Evolutionary conservation across 495 filamentous ascomycete species (phyloP).

Genomic region (Xylaria flabelliformis): DNA sequence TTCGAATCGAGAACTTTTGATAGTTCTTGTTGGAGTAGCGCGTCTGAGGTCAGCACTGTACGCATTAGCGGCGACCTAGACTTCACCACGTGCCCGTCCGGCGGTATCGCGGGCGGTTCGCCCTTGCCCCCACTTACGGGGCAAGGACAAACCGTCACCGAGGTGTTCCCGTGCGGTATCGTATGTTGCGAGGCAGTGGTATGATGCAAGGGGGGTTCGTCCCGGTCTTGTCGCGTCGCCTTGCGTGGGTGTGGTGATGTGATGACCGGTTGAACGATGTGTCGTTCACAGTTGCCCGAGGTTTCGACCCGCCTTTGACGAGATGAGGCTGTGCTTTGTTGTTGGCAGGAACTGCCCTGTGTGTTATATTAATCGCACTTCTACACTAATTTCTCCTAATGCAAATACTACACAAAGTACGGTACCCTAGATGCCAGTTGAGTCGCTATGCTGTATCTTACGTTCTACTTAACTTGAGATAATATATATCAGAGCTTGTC

Average conservation of each 20-base stretch:
- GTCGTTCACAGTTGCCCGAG: neutral
- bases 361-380: neutral
- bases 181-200: conserved; percentile 5
- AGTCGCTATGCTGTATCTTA: neutral
- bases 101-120: neutral
- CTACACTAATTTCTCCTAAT: neutral
- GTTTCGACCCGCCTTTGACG: neutral
- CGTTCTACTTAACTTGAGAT: neutral
- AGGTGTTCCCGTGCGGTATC: neutral
- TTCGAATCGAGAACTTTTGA: neutral
- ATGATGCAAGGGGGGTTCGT: neutral
- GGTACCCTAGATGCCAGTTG: neutral
- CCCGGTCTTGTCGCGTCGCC: neutral
- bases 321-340: neutral
- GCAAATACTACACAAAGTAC: neutral
- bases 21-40: neutral
- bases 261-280: neutral
- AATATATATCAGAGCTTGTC: neutral
- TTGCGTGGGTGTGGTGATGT: neutral
- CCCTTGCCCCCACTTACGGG: conserved; percentile 4
- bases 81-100: conserved; percentile 6
- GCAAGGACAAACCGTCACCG: neutral
- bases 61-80: neutral
- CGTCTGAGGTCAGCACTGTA: neutral
- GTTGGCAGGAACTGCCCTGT: neutral